A percentile compares a stretch with the other conserved stretches of the same genome.
phyloP scores from a whole-genome alignment of 75 land plant species.

The Pseudotsuga menziesii region DNA sequence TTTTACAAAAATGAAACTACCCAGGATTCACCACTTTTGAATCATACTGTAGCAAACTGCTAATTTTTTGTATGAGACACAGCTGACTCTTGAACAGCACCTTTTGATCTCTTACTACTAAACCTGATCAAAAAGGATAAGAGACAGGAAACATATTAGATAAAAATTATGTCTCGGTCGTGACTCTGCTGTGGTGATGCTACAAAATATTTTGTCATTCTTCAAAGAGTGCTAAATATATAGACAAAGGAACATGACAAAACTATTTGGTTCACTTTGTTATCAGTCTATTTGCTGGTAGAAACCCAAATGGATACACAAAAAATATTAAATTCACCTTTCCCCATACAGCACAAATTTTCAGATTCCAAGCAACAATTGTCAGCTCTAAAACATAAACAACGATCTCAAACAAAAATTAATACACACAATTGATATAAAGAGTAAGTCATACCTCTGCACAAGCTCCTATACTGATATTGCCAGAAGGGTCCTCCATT shows the following conservation, averaged over 20 bases:
- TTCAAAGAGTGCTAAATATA: background rate
- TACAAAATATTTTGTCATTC: background rate
- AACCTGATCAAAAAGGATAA: background rate
- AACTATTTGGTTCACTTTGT: background rate
- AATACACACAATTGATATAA: background rate
- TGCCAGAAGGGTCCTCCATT: background rate
- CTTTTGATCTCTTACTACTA: background rate
- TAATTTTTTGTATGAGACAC: background rate
- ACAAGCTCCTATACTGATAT: background rate
- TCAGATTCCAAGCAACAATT: background rate
- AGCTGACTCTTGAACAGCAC: background rate
- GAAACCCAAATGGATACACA: background rate
- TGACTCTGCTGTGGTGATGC: background rate
- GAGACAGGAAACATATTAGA: background rate
- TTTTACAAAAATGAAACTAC: background rate
- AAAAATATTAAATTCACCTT: background rate
- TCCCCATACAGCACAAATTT: background rate
- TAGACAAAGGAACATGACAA: background rate
- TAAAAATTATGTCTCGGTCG: background rate
- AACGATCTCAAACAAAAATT: background rate
- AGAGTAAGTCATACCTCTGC: background rate
- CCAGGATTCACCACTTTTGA: conserved; percentile 6
- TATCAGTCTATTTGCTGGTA: background rate
- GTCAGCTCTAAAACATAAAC: background rate
- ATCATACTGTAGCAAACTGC: background rate